Conservation (phyloP, 1,284 basidiomycete species). For the Ganoderma boninense region DNA sequence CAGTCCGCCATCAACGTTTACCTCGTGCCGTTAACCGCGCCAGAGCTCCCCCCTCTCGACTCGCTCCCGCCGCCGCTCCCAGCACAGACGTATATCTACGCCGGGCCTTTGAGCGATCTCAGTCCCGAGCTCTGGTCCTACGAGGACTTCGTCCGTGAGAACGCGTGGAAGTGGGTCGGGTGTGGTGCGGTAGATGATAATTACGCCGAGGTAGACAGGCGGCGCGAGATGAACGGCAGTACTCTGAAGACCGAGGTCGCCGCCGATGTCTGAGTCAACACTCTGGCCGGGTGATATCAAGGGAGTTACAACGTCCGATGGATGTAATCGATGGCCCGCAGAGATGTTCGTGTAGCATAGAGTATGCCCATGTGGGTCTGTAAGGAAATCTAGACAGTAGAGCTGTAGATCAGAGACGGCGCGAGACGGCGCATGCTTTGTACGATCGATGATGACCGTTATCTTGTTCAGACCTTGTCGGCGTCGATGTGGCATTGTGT, state of each 20-base stretch:
- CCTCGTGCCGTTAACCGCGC: constrained; percentile 51
- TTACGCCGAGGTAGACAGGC: constrained; percentile 58
- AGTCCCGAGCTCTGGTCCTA: constrained; percentile 79
- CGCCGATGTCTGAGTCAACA: not conserved
- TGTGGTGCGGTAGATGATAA: constrained; percentile 40
- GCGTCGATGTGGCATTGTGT: not conserved
- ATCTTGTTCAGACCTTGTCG: not conserved
- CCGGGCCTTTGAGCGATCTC: constrained; percentile 51
- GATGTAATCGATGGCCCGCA: not conserved
- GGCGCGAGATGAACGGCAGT: constrained; percentile 38
- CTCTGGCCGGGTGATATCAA: not conserved
- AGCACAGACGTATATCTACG: constrained; percentile 81
- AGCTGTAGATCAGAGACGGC: not conserved
- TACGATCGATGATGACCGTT: not conserved
- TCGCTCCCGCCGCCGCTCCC: constrained; percentile 48
- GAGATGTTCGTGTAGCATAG: not conserved
- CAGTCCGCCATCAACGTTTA: constrained; percentile 34
- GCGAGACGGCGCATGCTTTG: not conserved
- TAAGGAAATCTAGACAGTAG: not conserved
- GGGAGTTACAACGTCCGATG: not conserved
- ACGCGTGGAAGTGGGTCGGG: constrained; percentile 78
- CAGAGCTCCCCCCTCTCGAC: constrained; percentile 47
- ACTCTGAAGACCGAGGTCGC: constrained; percentile 34
- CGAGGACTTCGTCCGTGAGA: constrained; percentile 73
- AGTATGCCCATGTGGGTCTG: not conserved